A percentile compares a stretch with the other conserved stretches of the same genome.
These are phyloP conservation scores for Lantana camara DNA, from an alignment of 257 asterid genomes.

Conservation along the genomic window DNA sequence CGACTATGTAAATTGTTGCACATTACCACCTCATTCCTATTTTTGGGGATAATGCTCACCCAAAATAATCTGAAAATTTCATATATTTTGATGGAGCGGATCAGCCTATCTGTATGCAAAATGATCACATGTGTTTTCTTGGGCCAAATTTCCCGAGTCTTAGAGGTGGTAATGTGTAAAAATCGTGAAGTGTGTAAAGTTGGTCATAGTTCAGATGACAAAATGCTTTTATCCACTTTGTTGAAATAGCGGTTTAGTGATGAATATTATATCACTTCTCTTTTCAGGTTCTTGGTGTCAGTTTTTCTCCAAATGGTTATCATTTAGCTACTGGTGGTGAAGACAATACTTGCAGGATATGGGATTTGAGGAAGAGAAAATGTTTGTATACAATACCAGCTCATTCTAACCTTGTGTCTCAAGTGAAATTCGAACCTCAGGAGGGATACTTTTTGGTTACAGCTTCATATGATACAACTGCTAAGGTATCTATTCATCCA, in stretches of 20 bases:
- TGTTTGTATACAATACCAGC: slow-evolving; percentile 83
- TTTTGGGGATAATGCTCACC: no score
- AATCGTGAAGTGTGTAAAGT: no score
- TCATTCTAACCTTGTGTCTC: slow-evolving; percentile 86
- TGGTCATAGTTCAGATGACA: no score
- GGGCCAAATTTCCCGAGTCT: no score
- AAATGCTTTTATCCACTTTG: no score
- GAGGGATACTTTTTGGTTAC: slow-evolving; percentile 92
- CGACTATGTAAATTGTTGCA: no score
- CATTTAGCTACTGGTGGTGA: slow-evolving; percentile 97
- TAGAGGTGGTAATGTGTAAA: no score
- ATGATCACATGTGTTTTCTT: no score
- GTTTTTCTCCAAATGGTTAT: slow-evolving; percentile 93
- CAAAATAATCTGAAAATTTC: no score
- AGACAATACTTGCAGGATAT: slow-evolving; percentile 93
- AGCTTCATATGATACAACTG: slow-evolving; percentile 85
- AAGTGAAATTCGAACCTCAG: slow-evolving; percentile 92
- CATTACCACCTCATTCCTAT: no score
- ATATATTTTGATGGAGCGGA: no score
- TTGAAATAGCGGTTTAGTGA: slow-evolving; percentile 5
- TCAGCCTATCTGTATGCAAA: no score
- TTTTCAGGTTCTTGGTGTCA: slow-evolving; percentile 72
- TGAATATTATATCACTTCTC: slow-evolving; percentile 8
- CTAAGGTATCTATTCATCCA: slow-evolving; percentile 58
- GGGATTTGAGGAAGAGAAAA: slow-evolving; percentile 92